phyloP scores from a whole-genome alignment of 2,329 filamentous ascomycete species.

The Curvularia eragrostidis region DNA sequence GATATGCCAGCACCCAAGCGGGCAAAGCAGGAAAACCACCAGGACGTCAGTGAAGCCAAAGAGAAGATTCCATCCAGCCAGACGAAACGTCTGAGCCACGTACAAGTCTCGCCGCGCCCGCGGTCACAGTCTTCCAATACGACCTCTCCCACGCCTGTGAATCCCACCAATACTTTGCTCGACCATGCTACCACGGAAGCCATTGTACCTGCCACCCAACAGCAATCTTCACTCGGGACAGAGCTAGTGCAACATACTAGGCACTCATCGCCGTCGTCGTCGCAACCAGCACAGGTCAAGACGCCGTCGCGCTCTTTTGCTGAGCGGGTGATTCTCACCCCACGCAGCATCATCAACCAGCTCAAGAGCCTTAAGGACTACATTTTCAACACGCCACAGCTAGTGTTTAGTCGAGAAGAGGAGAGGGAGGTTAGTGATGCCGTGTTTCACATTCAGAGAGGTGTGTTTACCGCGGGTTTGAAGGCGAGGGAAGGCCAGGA shows the following conservation, averaged over 20 bases:
- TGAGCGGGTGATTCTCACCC: slow-evolving; percentile 48
- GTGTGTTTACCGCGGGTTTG: slow-evolving; percentile 73
- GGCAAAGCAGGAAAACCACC: slow-evolving; percentile 25
- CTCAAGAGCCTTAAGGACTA: slow-evolving; percentile 57
- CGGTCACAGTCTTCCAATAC: slow-evolving; percentile 1
- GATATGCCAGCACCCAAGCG: slow-evolving; percentile 44
- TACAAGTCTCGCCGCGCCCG: slow-evolving; percentile 33
- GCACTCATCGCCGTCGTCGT: not conserved
- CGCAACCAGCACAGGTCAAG: not conserved
- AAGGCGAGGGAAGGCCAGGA: slow-evolving; percentile 45
- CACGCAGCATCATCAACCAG: slow-evolving; percentile 59
- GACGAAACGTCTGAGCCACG: slow-evolving; percentile 35
- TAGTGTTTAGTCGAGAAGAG: slow-evolving; percentile 68
- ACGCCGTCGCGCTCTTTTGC: slow-evolving; percentile 43
- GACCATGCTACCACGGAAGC: not conserved
- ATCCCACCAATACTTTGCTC: not conserved
- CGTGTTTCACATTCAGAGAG: slow-evolving; percentile 77
- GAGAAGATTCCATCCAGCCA: slow-evolving; percentile 15
- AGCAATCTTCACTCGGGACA: slow-evolving; percentile 1
- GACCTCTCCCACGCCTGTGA: not conserved
- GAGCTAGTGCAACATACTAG: not conserved
- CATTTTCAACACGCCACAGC: slow-evolving; percentile 59
- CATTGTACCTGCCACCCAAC: not conserved
- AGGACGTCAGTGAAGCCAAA: slow-evolving; percentile 43
- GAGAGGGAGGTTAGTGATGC: slow-evolving; percentile 77